Conservation (phyloP, 768 basidiomycete genomes). For the Imleria badia region DNA sequence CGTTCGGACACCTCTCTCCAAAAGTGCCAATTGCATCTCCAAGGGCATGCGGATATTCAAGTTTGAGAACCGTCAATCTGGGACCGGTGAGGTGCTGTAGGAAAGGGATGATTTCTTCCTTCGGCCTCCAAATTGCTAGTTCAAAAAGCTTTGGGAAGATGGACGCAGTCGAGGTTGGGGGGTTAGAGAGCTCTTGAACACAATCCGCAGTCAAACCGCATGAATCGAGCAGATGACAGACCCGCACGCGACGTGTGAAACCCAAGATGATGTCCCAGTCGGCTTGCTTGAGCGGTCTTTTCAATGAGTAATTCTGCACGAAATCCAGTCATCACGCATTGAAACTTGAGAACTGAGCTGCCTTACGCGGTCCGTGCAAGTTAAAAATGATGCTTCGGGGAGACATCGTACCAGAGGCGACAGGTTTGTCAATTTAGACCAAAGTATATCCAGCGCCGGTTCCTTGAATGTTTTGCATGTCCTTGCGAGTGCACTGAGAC, state of each 20-base stretch:
- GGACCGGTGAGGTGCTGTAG: neutral
- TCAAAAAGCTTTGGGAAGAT: neutral
- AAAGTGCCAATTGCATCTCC: neutral
- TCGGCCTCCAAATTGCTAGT: accelerated
- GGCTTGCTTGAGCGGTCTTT: neutral
- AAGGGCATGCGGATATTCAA: neutral
- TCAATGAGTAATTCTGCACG: neutral
- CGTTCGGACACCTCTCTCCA: neutral
- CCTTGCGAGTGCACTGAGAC: neutral
- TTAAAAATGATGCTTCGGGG: neutral
- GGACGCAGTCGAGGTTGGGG: neutral
- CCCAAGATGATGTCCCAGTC: neutral
- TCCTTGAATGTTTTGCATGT: neutral
- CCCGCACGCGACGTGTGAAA: neutral
- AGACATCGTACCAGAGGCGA: neutral
- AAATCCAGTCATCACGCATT: neutral
- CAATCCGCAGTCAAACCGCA: no score
- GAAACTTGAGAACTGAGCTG: no score
- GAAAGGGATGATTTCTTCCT: neutral
- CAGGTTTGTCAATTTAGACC: neutral
- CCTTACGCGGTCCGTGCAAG: no score
- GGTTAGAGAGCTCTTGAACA: neutral
- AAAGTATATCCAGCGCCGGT: neutral
- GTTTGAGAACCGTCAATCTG: neutral
- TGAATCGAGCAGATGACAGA: neutral